Evolutionary conservation across 306 rosid genomes (phyloP).

Genomic region (Dicorynia guianensis): DNA sequence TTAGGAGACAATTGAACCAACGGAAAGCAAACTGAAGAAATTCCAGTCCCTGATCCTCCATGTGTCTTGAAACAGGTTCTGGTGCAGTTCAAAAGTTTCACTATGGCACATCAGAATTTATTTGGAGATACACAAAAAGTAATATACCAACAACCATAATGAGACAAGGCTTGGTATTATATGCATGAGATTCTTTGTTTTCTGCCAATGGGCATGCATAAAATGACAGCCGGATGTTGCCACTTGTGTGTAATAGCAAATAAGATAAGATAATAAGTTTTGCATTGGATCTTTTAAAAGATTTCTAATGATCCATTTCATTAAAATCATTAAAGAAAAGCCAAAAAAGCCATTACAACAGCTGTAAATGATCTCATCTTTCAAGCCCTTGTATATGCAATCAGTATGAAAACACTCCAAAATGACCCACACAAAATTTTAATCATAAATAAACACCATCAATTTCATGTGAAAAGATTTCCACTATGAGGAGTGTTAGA

Average conservation of each 20-base stretch:
- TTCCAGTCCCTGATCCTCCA: constrained; percentile 94
- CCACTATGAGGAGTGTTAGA: background rate
- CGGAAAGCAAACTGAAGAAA: constrained; percentile 99
- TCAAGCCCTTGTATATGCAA: constrained; percentile 27
- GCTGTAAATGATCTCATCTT: constrained; percentile 1
- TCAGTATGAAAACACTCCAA: constrained; percentile 1
- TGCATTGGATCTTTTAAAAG: constrained; percentile 22
- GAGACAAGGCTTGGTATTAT: constrained; percentile 22
- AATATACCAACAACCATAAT: constrained; percentile 28
- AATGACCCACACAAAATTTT: constrained; percentile 16
- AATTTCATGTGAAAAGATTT: constrained; percentile 6
- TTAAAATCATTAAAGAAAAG: background rate
- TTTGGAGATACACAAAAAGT: constrained; percentile 17
- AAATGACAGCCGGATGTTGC: constrained; percentile 2
- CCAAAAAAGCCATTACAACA: constrained; percentile 2
- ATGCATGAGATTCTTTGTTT: constrained; percentile 4
- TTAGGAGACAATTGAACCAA: constrained; percentile 98
- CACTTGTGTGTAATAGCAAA: constrained; percentile 5
- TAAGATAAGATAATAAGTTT: constrained; percentile 1
- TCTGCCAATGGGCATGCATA: constrained; percentile 6
- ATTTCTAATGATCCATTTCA: constrained; percentile 12
- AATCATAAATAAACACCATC: constrained; percentile 20
- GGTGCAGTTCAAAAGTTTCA: constrained; percentile 42
- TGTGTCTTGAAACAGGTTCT: constrained; percentile 89
- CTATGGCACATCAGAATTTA: constrained; percentile 37